These are phyloP conservation scores for Kwoniella sp. DNA, from an alignment of 768 basidiomycete species.

Conservation along the genomic window DNA sequence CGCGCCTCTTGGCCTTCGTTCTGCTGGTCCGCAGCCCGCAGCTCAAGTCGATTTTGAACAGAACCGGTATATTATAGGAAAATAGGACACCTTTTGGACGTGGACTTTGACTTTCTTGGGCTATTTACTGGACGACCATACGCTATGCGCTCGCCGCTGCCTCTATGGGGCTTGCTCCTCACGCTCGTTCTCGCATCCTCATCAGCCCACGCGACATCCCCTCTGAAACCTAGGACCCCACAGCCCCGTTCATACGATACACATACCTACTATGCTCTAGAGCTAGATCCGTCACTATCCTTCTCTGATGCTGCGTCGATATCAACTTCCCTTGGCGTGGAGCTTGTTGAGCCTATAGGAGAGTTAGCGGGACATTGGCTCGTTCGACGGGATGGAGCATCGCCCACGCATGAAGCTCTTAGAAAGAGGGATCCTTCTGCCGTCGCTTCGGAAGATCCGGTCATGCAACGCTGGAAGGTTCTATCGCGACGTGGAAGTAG, in stretches of 20 bases:
- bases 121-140: too few species aligned
- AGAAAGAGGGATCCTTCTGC: not conserved
- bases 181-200: slow-evolving; percentile 10
- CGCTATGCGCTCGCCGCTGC: slow-evolving; percentile 8
- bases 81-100: too few species aligned
- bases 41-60: too few species aligned
- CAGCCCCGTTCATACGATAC: slow-evolving; percentile 56
- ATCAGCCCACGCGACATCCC: slow-evolving; percentile 4
- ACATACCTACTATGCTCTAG: slow-evolving; percentile 71
- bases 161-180: slow-evolving; percentile 22
- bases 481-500: slow-evolving; percentile 10
- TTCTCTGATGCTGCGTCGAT: slow-evolving; percentile 66
- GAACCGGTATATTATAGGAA: too few species aligned
- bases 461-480: slow-evolving; percentile 36
- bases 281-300: slow-evolving; percentile 59
- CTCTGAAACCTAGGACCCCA: slow-evolving; percentile 30
- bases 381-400: slow-evolving; percentile 60
- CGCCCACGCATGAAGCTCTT: slow-evolving; percentile 1
- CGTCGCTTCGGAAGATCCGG: slow-evolving; percentile 23
- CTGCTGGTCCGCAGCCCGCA: too few species aligned
- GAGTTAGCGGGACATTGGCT: slow-evolving; percentile 82
- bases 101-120: too few species aligned
- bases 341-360: slow-evolving; percentile 85
- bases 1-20: too few species aligned
- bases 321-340: slow-evolving; percentile 67